Base-by-base conservation (phyloP, 176 grass and related monocot species). In the Cymbopogon citratus region DNA sequence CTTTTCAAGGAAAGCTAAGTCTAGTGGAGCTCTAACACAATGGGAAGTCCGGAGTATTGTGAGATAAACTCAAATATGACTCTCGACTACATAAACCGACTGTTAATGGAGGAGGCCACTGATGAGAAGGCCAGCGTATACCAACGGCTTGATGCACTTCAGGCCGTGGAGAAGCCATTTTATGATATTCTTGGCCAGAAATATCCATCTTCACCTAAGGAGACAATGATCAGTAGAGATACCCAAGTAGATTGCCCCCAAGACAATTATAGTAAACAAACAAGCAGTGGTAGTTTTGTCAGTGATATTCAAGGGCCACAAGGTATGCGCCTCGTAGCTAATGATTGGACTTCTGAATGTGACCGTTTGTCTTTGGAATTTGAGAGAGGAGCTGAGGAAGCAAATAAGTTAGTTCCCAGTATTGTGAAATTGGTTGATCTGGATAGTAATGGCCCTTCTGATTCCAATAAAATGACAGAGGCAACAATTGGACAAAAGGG, bases 101-200 rank as follows among this genome's bases (percentile, higher is more conserved):
- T 89, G 27, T 56, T 92, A 35, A 84, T 92, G 81, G 86, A 92
- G 60, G 89, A 91, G 39, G 70, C 86, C 69, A 89, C 78, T 46
- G 87, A 92, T 66, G 90, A 92, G 36, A 85, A 89, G 0, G 38
- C 28, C 56, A 89, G 49, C 39, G 57, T 40, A 54, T 67, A 71
- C 60, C 27, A 85, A 71, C 26, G 5, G 49, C 26, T 65, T 41
- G 82, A 84, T 43, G 77, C 77, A 49, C 77, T 79, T 49, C 27
- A 79, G 62, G 62, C 77, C 41, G 66, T 21, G 2, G 77, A 79
- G 77, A 79, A 79, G 62, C 62, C 77, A 19, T 79, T 79, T 21
- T 79, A 79, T 19, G 62, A 79, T 25, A 79, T 66, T 66, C 62
- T 79, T 66, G 77, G 77, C 35, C 77, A 66, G 27, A 31, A 9